Evolutionary conservation across 2,329 filamentous ascomycete genomes (phyloP).

Genomic region (Botrytis cinerea): DNA sequence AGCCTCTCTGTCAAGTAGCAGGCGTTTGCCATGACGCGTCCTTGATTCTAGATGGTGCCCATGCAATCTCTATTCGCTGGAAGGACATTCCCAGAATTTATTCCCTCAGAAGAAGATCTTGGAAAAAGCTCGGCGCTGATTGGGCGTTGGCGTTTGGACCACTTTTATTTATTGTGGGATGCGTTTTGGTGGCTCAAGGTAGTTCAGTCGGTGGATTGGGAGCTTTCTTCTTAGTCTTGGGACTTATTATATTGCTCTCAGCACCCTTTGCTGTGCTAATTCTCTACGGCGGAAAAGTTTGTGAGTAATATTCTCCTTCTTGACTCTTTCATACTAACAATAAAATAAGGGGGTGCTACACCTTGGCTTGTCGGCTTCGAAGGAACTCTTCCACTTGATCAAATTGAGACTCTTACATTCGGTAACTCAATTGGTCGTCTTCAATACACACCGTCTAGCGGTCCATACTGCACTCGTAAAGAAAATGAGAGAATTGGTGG

Average conservation of each 20-base stretch:
- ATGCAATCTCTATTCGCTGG: slow-evolving; percentile 42
- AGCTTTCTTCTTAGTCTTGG: slow-evolving; percentile 23
- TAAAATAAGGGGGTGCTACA: slow-evolving; percentile 8
- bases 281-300: slow-evolving; percentile 31
- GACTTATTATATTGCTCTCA: slow-evolving; percentile 24
- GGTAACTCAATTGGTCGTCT: slow-evolving; percentile 30
- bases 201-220: background rate
- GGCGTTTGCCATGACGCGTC: slow-evolving; percentile 41
- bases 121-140: slow-evolving; percentile 21
- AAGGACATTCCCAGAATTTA: slow-evolving; percentile 36
- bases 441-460: slow-evolving; percentile 27
- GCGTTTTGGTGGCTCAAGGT: background rate
- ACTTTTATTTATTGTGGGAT: slow-evolving; percentile 5
- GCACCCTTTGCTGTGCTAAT: slow-evolving; percentile 24
- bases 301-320: background rate
- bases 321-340: background rate
- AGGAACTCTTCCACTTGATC: slow-evolving; percentile 26
- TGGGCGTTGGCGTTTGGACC: slow-evolving; percentile 15
- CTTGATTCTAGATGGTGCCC: slow-evolving; percentile 40
- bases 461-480: slow-evolving; percentile 22
- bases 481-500: slow-evolving; percentile 29
- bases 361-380: slow-evolving; percentile 31
- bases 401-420: slow-evolving; percentile 27
- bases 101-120: slow-evolving; percentile 8
- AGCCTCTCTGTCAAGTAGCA: slow-evolving; percentile 41